Conservation (phyloP, 1,284 basidiomycete species). For the Trichosporon ovoides region DNA sequence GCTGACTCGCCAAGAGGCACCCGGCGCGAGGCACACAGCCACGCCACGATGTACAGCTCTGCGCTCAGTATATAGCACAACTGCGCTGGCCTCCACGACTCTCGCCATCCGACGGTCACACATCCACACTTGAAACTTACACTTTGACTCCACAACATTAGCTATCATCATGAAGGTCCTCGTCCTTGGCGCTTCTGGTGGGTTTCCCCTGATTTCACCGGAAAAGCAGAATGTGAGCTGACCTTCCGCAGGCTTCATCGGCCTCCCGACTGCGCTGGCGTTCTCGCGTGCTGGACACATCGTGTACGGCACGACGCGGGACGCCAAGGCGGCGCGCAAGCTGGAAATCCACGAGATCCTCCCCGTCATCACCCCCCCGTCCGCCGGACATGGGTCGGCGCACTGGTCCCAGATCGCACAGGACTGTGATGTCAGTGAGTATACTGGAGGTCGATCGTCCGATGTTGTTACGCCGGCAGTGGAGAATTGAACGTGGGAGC, state of each 20-base stretch:
- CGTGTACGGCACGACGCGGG: slow-evolving; percentile 55
- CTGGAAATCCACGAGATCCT: slow-evolving; percentile 55
- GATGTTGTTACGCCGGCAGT: background rate
- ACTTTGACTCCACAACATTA: background rate
- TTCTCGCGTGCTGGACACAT: slow-evolving; percentile 55
- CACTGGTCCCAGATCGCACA: slow-evolving; percentile 51
- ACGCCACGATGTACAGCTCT: no score
- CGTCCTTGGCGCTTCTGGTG: slow-evolving; percentile 47
- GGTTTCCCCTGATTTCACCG: slow-evolving; percentile 5
- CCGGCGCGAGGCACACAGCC: no score
- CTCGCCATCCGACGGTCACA: background rate
- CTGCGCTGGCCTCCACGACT: no score
- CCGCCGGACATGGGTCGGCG: slow-evolving; percentile 35
- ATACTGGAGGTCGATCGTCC: background rate
- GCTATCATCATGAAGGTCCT: slow-evolving; percentile 40
- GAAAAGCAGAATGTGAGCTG: background rate
- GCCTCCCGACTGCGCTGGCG: slow-evolving; percentile 53
- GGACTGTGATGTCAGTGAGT: slow-evolving; percentile 54
- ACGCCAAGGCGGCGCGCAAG: slow-evolving; percentile 43
- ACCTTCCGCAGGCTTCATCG: slow-evolving; percentile 51
- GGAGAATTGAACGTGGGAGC: background rate
- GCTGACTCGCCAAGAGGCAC: no score
- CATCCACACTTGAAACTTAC: background rate
- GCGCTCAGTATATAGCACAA: no score
- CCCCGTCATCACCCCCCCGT: slow-evolving; percentile 52